phyloP scores from a whole-genome alignment of 163 green algal species.

The Scenedesmus sp. region DNA sequence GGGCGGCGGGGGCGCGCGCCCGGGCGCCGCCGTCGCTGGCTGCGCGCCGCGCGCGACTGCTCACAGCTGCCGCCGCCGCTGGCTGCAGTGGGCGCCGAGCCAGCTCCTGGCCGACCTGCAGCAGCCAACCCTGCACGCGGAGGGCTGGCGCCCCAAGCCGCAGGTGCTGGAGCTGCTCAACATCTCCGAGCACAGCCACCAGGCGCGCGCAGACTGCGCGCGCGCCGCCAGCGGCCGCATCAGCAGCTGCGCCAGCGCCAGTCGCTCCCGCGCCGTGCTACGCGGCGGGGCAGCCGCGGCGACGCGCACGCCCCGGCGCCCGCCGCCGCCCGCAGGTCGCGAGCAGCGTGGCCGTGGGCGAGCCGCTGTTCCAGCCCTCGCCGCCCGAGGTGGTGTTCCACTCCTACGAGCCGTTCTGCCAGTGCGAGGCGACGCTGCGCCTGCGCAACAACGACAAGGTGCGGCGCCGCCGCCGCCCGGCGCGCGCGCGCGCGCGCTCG shows the following conservation, averaged over 20 bases:
- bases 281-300: too few relatives aligned
- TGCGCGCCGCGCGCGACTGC: too few relatives aligned
- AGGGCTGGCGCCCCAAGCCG: conserved; percentile 67
- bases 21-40: too few relatives aligned
- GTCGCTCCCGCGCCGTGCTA: too few relatives aligned
- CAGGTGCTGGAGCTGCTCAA: conserved; percentile 79
- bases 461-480: too few relatives aligned
- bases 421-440: conserved; percentile 66
- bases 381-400: conserved; percentile 75
- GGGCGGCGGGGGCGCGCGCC: too few relatives aligned
- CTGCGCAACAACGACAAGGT: conserved; percentile 87
- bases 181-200: conserved; percentile 73
- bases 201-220: conserved; percentile 48
- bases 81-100: conserved; percentile 61
- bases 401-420: conserved; percentile 70
- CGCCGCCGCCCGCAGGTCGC: conserved; percentile 52
- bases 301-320: too few relatives aligned
- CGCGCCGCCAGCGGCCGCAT: too few relatives aligned
- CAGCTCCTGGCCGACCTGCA: conserved; percentile 58
- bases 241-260: too few relatives aligned
- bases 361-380: conserved; percentile 84
- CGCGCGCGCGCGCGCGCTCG: too few relatives aligned
- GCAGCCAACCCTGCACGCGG: conserved; percentile 47
- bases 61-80: too few relatives aligned
- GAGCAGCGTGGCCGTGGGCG: conserved; percentile 69